phyloP scores from a whole-genome alignment of 768 basidiomycete genomes.

The Tremella yokohamensis region DNA sequence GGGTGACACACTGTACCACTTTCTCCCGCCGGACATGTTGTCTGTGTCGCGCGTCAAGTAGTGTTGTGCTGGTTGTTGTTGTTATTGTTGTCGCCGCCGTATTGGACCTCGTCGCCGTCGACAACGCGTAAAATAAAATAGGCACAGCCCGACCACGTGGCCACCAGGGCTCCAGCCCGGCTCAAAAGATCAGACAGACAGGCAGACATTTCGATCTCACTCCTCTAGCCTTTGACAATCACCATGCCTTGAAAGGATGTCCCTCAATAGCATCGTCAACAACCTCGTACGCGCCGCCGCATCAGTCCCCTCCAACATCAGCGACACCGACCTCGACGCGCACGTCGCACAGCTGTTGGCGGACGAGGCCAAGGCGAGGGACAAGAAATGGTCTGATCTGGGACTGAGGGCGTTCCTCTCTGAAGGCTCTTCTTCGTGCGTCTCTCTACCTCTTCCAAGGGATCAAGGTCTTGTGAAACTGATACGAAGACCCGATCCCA shows the following conservation, averaged over 20 bases:
- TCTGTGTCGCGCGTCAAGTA: no score
- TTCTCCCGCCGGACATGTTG: conserved; percentile 6
- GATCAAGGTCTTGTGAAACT: background rate
- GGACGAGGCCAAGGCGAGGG: conserved; percentile 87
- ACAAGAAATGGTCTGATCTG: conserved; percentile 67
- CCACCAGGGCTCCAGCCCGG: no score
- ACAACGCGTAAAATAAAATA: no score
- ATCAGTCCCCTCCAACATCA: conserved; percentile 39
- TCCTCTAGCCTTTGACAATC: no score
- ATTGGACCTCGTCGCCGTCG: no score
- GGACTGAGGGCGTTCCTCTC: conserved; percentile 73
- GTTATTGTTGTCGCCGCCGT: no score
- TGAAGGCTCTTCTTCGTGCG: conserved; percentile 27
- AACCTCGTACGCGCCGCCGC: conserved; percentile 49
- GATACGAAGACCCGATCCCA: conserved; percentile 70
- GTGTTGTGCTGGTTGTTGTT: no score
- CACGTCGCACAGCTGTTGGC: conserved; percentile 89
- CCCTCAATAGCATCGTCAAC: conserved; percentile 44
- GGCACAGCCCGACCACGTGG: no score
- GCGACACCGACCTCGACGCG: conserved; percentile 80
- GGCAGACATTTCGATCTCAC: no score
- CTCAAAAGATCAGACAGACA: no score
- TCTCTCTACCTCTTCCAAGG: background rate
- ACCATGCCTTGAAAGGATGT: conserved; percentile 15
- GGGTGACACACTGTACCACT: conserved; percentile 34